These are phyloP conservation scores for Fusarium secorum DNA, from an alignment of 2,329 filamentous ascomycete genomes.

Conservation along the genomic window DNA sequence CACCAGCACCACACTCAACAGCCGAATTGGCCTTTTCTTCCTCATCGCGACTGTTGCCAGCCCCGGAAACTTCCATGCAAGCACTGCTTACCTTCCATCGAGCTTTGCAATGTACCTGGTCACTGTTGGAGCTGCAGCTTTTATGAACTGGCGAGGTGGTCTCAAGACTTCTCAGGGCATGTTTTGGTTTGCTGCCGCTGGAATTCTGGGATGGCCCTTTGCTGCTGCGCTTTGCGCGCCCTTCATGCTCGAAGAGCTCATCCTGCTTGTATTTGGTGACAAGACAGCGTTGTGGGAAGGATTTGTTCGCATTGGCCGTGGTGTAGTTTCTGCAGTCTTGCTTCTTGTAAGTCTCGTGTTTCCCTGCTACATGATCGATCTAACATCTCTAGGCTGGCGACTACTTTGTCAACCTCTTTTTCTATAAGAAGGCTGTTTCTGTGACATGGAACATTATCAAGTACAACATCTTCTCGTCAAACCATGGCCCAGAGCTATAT, in stretches of 20 bases:
- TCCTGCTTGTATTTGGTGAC: slow-evolving; percentile 63
- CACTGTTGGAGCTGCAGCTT: slow-evolving; percentile 85
- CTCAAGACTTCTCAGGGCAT: slow-evolving; percentile 84
- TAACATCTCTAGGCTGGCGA: slow-evolving; percentile 65
- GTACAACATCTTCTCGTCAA: slow-evolving; percentile 90
- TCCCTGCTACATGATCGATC: background rate
- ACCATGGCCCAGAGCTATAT: slow-evolving; percentile 88
- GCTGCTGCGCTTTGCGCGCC: slow-evolving; percentile 82
- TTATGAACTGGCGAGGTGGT: slow-evolving; percentile 87
- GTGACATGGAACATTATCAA: slow-evolving; percentile 93
- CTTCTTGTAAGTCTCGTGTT: slow-evolving; percentile 68
- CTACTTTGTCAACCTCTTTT: slow-evolving; percentile 77
- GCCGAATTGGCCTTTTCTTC: slow-evolving; percentile 85
- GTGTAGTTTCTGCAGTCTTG: slow-evolving; percentile 69
- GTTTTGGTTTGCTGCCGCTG: slow-evolving; percentile 88
- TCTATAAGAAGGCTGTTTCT: slow-evolving; percentile 79
- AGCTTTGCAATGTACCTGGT: slow-evolving; percentile 96
- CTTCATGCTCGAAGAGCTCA: slow-evolving; percentile 79
- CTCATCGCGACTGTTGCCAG: slow-evolving; percentile 78
- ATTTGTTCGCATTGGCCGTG: slow-evolving; percentile 70
- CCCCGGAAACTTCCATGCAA: slow-evolving; percentile 93
- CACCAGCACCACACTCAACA: slow-evolving; percentile 78
- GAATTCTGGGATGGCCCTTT: slow-evolving; percentile 93
- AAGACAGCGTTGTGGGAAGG: slow-evolving; percentile 67
- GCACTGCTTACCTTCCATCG: slow-evolving; percentile 85